These are phyloP conservation scores for Sphenostylis stenocarpa DNA, from an alignment of 306 rosid genomes.

Conservation along the genomic window DNA sequence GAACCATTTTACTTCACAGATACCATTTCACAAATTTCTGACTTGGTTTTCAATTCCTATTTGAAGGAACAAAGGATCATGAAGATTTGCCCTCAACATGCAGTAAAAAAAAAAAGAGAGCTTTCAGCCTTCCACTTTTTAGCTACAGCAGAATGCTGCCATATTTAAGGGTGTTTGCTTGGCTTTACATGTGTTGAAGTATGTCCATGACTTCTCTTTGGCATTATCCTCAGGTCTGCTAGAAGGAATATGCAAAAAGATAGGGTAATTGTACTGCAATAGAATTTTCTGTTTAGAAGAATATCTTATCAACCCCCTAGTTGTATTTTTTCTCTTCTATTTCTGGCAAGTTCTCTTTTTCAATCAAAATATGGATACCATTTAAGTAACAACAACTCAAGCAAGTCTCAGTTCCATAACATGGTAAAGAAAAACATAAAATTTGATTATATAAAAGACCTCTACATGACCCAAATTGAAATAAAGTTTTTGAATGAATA, in stretches of 20 bases:
- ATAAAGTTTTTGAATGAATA: background rate
- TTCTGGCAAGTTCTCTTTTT: background rate
- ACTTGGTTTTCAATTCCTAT: background rate
- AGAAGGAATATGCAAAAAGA: background rate
- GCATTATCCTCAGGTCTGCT: conserved; percentile 9
- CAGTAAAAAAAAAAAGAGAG: background rate
- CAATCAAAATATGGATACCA: background rate
- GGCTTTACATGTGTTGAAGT: background rate
- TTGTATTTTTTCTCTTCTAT: background rate
- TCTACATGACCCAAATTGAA: background rate
- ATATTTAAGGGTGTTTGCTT: background rate
- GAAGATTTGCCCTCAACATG: background rate
- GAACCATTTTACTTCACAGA: background rate
- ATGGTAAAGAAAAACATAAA: background rate
- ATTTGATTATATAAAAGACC: background rate
- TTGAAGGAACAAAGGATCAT: conserved; percentile 5
- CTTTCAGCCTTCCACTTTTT: background rate
- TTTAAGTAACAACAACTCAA: conserved; percentile 13
- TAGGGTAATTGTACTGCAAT: background rate
- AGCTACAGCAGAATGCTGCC: background rate
- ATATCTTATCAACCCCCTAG: background rate
- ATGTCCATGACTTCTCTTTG: background rate
- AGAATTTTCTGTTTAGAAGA: background rate
- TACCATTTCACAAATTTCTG: conserved; percentile 13
- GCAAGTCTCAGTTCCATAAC: conserved; percentile 1